phyloP scores from a whole-genome alignment of 305 asterid genomes.

The Fraxinus sp. region DNA sequence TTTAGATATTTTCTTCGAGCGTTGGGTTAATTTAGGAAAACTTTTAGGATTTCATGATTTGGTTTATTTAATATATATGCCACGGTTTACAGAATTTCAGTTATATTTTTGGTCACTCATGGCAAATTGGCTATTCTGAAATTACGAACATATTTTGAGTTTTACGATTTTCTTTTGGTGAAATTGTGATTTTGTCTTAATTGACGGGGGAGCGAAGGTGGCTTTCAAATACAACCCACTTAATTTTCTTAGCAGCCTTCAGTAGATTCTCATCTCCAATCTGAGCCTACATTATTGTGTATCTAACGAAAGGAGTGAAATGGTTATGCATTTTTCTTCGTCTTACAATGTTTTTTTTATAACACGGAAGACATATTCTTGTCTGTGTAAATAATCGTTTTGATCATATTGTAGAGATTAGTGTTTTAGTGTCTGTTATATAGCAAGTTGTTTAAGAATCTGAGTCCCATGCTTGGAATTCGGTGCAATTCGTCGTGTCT shows the following conservation, averaged over 20 bases:
- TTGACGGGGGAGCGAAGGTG: background rate
- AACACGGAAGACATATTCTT: background rate
- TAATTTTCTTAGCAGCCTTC: background rate
- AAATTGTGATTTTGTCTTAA: slow-evolving; percentile 8
- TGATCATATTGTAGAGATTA: background rate
- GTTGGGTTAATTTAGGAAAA: slow-evolving; percentile 14
- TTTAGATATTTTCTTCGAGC: slow-evolving; percentile 25
- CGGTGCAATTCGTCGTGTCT: background rate
- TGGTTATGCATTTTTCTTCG: background rate
- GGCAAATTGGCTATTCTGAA: background rate
- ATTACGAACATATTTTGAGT: background rate
- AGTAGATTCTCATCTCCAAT: background rate
- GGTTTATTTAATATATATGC: background rate
- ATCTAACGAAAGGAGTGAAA: background rate
- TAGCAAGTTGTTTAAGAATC: background rate
- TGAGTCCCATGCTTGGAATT: background rate
- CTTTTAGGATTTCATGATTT: background rate
- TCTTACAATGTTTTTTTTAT: background rate
- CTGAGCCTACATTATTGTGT: background rate
- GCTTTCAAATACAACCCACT: background rate
- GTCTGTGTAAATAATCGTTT: background rate
- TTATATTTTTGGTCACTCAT: slow-evolving; percentile 2
- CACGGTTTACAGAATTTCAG: background rate
- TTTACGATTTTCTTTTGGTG: background rate
- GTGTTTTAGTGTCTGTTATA: background rate